A percentile compares a stretch with the other conserved stretches of the same genome.
These are phyloP conservation scores for Protomyces arabidopsidicola DNA, from an alignment of 1,139 yeast genomes.

Conservation along the genomic window DNA sequence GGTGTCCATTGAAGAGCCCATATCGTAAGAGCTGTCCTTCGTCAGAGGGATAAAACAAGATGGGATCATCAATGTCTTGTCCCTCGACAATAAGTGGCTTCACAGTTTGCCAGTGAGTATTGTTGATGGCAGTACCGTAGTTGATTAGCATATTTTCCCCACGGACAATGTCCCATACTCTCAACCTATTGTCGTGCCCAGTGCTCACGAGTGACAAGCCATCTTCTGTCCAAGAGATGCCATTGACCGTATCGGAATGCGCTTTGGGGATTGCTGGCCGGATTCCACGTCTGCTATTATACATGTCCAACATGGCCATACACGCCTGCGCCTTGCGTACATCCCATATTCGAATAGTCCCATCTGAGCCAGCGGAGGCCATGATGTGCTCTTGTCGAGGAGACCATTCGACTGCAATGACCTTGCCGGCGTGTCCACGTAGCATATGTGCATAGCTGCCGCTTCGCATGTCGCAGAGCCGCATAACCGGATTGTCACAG, in stretches of 20 bases:
- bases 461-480: slow-evolving; percentile 48
- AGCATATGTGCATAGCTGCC: slow-evolving; percentile 63
- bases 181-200: slow-evolving; percentile 71
- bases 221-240: slow-evolving; percentile 60
- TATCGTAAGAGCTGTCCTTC: slow-evolving; percentile 69
- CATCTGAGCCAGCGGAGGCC: slow-evolving; percentile 75
- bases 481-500: slow-evolving; percentile 7
- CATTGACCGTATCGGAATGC: slow-evolving; percentile 72
- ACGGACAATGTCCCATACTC: slow-evolving; percentile 63
- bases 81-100: slow-evolving; percentile 44
- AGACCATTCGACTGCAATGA: slow-evolving; percentile 70
- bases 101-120: slow-evolving; percentile 48
- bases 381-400: slow-evolving; percentile 59
- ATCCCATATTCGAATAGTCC: slow-evolving; percentile 60
- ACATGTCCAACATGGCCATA: slow-evolving; percentile 56
- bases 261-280: slow-evolving; percentile 45
- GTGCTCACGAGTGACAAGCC: slow-evolving; percentile 60
- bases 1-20: slow-evolving; percentile 59
- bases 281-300: slow-evolving; percentile 34
- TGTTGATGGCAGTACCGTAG: slow-evolving; percentile 73
- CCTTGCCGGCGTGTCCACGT: slow-evolving; percentile 56
- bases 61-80: slow-evolving; percentile 47
- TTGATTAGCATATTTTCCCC: slow-evolving; percentile 61
- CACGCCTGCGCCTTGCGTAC: slow-evolving; percentile 64
- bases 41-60: slow-evolving; percentile 69